Evolutionary conservation across 2,329 filamentous ascomycete genomes (phyloP).

Genomic region (Arthrobotrys sphaeroides): DNA sequence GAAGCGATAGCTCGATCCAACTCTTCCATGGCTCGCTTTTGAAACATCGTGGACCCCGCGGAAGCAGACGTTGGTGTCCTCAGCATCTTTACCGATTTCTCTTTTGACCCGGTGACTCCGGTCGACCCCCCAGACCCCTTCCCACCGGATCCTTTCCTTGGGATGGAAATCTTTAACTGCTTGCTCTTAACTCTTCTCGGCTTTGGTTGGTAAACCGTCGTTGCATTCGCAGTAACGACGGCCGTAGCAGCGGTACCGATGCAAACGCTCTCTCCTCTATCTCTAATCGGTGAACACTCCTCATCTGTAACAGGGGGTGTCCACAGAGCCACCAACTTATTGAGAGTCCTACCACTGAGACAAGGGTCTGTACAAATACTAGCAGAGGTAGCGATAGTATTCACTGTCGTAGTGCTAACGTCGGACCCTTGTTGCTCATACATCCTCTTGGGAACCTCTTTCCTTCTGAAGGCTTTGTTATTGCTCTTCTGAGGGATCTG

Average conservation of each 20-base stretch:
- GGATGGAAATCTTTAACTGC: constrained; percentile 42
- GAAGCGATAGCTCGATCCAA: constrained; percentile 23
- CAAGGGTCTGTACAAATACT: not conserved
- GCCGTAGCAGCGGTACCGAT: not conserved
- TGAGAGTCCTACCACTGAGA: not conserved
- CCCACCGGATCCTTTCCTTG: constrained; percentile 14
- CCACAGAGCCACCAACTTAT: constrained; percentile 29
- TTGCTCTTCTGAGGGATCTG: constrained; percentile 33
- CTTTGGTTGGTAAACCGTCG: constrained; percentile 29
- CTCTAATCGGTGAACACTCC: constrained; percentile 36
- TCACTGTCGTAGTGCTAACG: constrained; percentile 19
- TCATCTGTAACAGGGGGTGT: constrained; percentile 47
- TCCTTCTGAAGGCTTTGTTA: constrained; percentile 42
- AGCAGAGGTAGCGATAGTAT: constrained; percentile 7
- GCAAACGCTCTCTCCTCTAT: not conserved
- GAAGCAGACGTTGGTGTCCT: constrained; percentile 37
- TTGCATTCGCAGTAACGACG: not conserved
- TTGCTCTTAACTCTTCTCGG: constrained; percentile 45
- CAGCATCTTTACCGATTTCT: constrained; percentile 9
- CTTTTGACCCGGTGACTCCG: not conserved
- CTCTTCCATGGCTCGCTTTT: constrained; percentile 38
- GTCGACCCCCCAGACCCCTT: not conserved
- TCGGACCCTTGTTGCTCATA: constrained; percentile 25
- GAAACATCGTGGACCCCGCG: constrained; percentile 21
- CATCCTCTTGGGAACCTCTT: constrained; percentile 41